These are phyloP conservation scores for Rhizopogon rudus DNA, from an alignment of 768 basidiomycete species.

Conservation along the genomic window DNA sequence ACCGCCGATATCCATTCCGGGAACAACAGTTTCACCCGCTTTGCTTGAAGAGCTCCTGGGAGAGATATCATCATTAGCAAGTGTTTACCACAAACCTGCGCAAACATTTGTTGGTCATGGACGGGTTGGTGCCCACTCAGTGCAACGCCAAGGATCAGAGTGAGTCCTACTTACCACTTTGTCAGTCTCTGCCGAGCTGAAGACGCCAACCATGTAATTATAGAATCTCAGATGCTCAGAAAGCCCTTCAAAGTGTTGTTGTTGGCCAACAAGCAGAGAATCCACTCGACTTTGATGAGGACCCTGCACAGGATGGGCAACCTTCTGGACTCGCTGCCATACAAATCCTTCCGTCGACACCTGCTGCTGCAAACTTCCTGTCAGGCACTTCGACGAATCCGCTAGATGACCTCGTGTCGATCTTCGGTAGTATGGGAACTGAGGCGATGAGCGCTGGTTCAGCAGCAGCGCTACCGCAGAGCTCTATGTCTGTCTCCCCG, in stretches of 20 bases:
- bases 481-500: conserved; percentile 1
- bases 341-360: conserved; percentile 61
- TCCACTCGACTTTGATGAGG: conserved; percentile 89
- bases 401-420: conserved; percentile 88
- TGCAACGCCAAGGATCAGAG: conserved; percentile 62
- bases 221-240: conserved; percentile 64
- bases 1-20: conserved; percentile 90
- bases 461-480: conserved; percentile 10
- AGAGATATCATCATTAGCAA: conserved; percentile 86
- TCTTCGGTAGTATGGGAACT: conserved; percentile 62
- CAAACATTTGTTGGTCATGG: conserved; percentile 95
- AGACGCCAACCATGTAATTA: neutral
- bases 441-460: conserved; percentile 13
- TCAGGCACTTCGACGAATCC: conserved; percentile 84
- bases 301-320: conserved; percentile 50
- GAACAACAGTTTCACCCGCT: conserved; percentile 83
- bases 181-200: neutral
- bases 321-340: conserved; percentile 79
- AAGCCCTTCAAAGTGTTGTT: conserved; percentile 87
- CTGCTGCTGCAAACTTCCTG: conserved; percentile 70
- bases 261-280: conserved; percentile 94
- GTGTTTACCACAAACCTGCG: conserved; percentile 96
- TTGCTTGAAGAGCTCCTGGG: conserved; percentile 87
- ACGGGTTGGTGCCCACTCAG: conserved; percentile 76
- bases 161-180: conserved; percentile 28